Evolutionary conservation across 176 grass and related monocot species (phyloP).

Genomic region (Typha latifolia): DNA sequence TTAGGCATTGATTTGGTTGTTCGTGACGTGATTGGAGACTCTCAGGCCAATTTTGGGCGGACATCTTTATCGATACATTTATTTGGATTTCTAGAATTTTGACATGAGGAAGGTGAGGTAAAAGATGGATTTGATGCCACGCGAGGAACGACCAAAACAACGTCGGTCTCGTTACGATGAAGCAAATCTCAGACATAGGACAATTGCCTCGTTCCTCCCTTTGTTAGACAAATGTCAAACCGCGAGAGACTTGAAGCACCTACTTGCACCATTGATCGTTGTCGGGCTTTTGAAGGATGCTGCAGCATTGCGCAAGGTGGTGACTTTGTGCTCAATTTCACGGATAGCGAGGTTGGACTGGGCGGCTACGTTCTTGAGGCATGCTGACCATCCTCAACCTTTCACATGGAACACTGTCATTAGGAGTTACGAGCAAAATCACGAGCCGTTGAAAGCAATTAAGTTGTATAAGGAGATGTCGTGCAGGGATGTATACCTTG

Average conservation of each 20-base stretch:
- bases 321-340: neutral
- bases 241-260: neutral
- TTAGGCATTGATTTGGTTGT: neutral
- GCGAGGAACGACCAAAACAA: neutral
- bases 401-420: conserved; percentile 20
- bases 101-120: neutral
- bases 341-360: neutral
- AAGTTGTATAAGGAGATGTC: conserved; percentile 1
- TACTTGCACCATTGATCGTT: neutral
- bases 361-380: neutral
- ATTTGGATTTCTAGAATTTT: neutral
- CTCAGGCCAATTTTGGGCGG: neutral
- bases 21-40: neutral
- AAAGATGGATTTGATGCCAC: neutral
- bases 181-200: neutral
- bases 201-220: neutral
- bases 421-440: conserved; percentile 9
- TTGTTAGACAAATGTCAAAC: neutral
- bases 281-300: neutral
- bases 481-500: conserved; percentile 1
- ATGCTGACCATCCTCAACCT: conserved; percentile 11
- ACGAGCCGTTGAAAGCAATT: conserved; percentile 7
- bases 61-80: neutral
- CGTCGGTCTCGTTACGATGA: neutral
- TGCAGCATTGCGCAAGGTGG: neutral